Evolutionary conservation across 2,329 filamentous ascomycete species (phyloP).

Genomic region (Ampelomyces quisqualis): DNA sequence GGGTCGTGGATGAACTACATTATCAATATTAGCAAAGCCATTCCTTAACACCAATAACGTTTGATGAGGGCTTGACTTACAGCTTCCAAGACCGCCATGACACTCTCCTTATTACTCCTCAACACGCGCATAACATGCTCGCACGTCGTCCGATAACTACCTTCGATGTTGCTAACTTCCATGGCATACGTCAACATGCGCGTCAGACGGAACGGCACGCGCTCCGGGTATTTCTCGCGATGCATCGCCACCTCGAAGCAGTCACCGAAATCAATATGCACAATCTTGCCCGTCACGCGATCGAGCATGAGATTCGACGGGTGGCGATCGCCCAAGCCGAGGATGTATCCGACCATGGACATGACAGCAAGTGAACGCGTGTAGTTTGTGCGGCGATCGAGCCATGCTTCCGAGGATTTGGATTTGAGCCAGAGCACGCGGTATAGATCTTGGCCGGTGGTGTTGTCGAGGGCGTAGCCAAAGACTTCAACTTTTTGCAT

Average conservation of each 20-base stretch:
- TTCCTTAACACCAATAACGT: too few relatives aligned
- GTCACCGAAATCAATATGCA: slow-evolving; percentile 99
- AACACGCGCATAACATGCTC: slow-evolving; percentile 98
- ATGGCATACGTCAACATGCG: slow-evolving; percentile 99
- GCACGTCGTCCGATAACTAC: slow-evolving; percentile 95
- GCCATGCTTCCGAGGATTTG: slow-evolving; percentile 96
- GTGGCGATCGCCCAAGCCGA: slow-evolving; percentile 93
- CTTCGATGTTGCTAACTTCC: slow-evolving; percentile 99
- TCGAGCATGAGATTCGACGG: slow-evolving; percentile 98
- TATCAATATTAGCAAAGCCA: slow-evolving; percentile 10
- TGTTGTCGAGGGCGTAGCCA: slow-evolving; percentile 98
- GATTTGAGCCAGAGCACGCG: slow-evolving; percentile 98
- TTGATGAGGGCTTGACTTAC: slow-evolving; percentile 58
- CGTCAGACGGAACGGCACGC: slow-evolving; percentile 95
- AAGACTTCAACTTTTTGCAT: slow-evolving; percentile 99
- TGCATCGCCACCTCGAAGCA: slow-evolving; percentile 99
- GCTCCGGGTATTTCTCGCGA: slow-evolving; percentile 96
- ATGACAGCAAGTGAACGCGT: slow-evolving; percentile 96
- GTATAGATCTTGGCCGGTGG: slow-evolving; percentile 96
- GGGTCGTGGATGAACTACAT: slow-evolving; percentile 95
- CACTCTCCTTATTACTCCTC: slow-evolving; percentile 93
- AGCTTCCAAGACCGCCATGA: slow-evolving; percentile 97
- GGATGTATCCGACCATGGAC: slow-evolving; percentile 99
- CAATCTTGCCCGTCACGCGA: slow-evolving; percentile 90
- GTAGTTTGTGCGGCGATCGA: slow-evolving; percentile 97